These are phyloP conservation scores for Zostera marina DNA, from an alignment of 116 monocot genomes.

Conservation along the genomic window DNA sequence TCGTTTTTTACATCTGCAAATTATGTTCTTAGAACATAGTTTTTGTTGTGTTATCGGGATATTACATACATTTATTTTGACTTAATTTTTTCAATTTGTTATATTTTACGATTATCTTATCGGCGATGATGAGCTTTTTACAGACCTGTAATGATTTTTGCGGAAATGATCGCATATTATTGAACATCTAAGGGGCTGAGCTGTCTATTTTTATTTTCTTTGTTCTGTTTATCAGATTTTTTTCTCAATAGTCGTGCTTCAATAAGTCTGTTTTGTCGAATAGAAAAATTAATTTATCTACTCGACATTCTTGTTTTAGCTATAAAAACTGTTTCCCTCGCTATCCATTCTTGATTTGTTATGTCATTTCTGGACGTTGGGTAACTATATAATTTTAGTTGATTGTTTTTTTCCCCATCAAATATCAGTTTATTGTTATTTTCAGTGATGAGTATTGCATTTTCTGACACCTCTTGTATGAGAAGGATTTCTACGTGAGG, in stretches of 20 bases:
- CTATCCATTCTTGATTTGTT: slow-evolving; percentile 31
- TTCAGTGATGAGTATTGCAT: no score
- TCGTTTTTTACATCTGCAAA: not conserved
- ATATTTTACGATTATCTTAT: no score
- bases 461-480: slow-evolving; percentile 32
- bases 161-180: slow-evolving; percentile 35
- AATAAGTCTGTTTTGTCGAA: not conserved
- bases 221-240: slow-evolving; percentile 6
- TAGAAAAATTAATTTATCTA: not conserved
- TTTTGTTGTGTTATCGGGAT: not conserved
- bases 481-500: slow-evolving; percentile 6
- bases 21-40: not conserved
- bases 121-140: slow-evolving; percentile 28
- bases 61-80: slow-evolving; percentile 7
- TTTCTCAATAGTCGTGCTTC: not conserved
- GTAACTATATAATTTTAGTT: slow-evolving; percentile 13
- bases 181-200: slow-evolving; percentile 72
- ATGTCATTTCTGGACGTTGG: slow-evolving; percentile 42
- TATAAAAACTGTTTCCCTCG: slow-evolving; percentile 29
- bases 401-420: no score
- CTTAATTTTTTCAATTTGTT: no score
- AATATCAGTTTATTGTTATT: no score
- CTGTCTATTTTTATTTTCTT: not conserved
- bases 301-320: slow-evolving; percentile 15
- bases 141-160: slow-evolving; percentile 67